Evolutionary conservation across 2,329 filamentous ascomycete species (phyloP).

Genomic region (Trichoderma koningiopsis): DNA sequence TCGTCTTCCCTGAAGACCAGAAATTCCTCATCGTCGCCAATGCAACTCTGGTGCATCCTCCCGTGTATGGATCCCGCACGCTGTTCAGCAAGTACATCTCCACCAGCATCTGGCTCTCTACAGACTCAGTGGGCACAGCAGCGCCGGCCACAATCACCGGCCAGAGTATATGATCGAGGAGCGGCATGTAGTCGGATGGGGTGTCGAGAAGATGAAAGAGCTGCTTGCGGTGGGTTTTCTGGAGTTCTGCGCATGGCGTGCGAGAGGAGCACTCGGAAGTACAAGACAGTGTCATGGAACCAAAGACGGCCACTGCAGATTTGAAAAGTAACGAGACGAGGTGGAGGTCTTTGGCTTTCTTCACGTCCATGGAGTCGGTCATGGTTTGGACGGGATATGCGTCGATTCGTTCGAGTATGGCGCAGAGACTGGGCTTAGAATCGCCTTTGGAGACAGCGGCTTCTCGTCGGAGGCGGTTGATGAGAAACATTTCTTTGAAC

Average conservation of each 20-base stretch:
- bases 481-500: constrained; percentile 22
- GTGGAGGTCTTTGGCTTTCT: not conserved
- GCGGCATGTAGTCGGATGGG: not conserved
- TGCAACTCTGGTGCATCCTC: not conserved
- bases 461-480: constrained; percentile 18
- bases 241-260: not conserved
- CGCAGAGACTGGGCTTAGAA: constrained; percentile 7
- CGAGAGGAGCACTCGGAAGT: not conserved
- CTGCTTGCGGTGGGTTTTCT: not conserved
- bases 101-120: not conserved
- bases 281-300: not conserved
- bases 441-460: not conserved
- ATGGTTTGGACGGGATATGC: not conserved
- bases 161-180: constrained; percentile 19
- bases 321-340: constrained; percentile 20
- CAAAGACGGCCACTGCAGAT: constrained; percentile 21
- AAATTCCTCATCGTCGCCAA: constrained; percentile 20
- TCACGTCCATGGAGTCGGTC: not conserved
- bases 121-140: not conserved
- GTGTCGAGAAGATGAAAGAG: constrained; percentile 21
- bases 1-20: constrained; percentile 21
- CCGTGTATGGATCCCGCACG: constrained; percentile 16
- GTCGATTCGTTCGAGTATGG: constrained; percentile 14
- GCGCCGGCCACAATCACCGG: constrained; percentile 23
- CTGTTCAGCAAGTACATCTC: constrained; percentile 10